phyloP scores from a whole-genome alignment of 202 grass and related monocot species.

The Hordeum pubiflorum region DNA sequence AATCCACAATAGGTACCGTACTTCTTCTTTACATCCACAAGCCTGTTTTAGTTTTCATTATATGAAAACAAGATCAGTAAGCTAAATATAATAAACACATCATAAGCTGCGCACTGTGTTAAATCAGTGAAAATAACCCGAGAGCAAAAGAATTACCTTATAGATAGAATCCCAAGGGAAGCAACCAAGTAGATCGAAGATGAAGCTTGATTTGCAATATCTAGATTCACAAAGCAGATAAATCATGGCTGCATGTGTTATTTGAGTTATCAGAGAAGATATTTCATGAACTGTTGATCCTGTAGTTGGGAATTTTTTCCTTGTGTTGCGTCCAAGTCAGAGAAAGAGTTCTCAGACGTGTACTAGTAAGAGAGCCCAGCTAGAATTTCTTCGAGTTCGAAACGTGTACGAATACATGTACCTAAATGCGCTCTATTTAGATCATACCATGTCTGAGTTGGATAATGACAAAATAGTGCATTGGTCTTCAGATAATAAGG shows the following conservation, averaged over 20 bases:
- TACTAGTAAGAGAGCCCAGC: no score
- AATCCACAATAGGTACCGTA: conserved; percentile 89
- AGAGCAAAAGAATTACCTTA: conserved; percentile 38
- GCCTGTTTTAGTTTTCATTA: conserved; percentile 31
- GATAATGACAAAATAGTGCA: no score
- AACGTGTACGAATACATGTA: neutral
- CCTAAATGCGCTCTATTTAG: no score
- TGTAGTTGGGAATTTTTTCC: neutral
- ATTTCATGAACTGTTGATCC: neutral
- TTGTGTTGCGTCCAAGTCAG: neutral
- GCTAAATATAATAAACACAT: neutral
- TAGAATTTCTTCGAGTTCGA: neutral
- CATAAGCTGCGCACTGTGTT: neutral
- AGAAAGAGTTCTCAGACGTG: no score
- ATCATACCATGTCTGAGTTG: neutral
- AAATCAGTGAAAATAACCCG: neutral
- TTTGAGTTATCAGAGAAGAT: neutral
- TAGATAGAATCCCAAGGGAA: conserved; percentile 88
- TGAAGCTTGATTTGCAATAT: conserved; percentile 77
- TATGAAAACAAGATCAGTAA: neutral
- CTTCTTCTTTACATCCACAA: conserved; percentile 70
- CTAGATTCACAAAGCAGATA: conserved; percentile 23
- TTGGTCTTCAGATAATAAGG: neutral
- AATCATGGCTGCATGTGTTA: neutral
- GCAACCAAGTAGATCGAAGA: conserved; percentile 75